These are phyloP conservation scores for Boletus coccyginus DNA, from an alignment of 768 basidiomycete species.

Conservation along the genomic window DNA sequence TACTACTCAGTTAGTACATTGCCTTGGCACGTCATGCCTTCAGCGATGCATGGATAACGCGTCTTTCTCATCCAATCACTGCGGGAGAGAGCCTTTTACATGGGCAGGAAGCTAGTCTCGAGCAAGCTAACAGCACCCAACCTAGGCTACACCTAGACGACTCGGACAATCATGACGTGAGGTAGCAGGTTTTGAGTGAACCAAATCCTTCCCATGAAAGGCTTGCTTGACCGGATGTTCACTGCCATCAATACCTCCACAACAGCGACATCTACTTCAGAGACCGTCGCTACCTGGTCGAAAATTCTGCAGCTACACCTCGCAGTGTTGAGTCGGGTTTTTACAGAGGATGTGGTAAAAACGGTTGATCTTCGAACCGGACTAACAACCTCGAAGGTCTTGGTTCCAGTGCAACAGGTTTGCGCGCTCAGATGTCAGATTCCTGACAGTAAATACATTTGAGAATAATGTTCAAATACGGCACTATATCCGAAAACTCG, in stretches of 20 bases:
- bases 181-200: not conserved
- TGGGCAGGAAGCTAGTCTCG: not conserved
- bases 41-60: too few species aligned
- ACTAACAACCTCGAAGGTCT: not conserved
- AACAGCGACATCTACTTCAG: not conserved
- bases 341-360: not conserved
- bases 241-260: not conserved
- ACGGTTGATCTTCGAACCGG: not conserved
- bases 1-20: too few species aligned
- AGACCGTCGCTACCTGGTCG: not conserved
- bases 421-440: not conserved
- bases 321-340: not conserved
- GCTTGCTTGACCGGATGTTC: not conserved
- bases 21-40: too few species aligned
- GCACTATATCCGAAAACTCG: not conserved
- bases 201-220: too few species aligned
- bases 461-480: constrained; percentile 5
- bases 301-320: not conserved
- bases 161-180: too few species aligned
- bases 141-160: not conserved
- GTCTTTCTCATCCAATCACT: too few species aligned
- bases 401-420: not conserved
- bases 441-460: not conserved
- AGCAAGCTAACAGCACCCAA: not conserved
- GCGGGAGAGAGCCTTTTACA: not conserved